Conservation (phyloP, 202 grass and related monocot genomes). For the Setaria viridis region DNA sequence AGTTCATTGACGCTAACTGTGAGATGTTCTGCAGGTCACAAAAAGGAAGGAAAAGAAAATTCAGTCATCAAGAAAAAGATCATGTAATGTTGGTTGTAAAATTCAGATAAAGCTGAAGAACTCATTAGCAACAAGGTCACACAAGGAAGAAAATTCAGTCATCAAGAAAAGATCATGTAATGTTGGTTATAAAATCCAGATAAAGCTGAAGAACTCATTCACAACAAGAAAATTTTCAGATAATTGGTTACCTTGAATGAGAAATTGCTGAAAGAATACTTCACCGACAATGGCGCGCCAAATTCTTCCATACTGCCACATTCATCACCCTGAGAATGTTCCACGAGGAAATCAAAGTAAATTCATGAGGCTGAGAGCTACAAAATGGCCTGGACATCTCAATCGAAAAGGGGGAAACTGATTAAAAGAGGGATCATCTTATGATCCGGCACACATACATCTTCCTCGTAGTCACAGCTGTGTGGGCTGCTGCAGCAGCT, state of each 20-base stretch:
- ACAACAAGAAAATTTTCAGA: background rate
- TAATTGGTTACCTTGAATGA: conserved; percentile 80
- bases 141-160: background rate
- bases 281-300: conserved; percentile 64
- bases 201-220: background rate
- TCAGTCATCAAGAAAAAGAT: background rate
- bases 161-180: background rate
- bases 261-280: conserved; percentile 99
- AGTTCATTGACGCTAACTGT: conserved; percentile 96
- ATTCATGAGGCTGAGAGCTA: background rate
- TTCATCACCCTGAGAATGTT: conserved; percentile 76
- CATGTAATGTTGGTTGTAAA: background rate
- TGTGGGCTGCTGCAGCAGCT: conserved; percentile 83
- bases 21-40: conserved; percentile 78
- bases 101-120: background rate
- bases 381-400: background rate
- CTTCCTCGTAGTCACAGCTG: conserved; percentile 75
- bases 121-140: too few relatives aligned
- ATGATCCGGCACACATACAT: conserved; percentile 53
- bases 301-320: conserved; percentile 96
- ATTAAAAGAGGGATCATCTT: background rate
- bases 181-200: background rate
- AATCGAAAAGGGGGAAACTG: background rate
- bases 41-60: background rate
- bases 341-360: background rate